Evolutionary conservation across 352 stramenopile species (phyloP).

Genomic region (Phytophthora pseudosyringae): DNA sequence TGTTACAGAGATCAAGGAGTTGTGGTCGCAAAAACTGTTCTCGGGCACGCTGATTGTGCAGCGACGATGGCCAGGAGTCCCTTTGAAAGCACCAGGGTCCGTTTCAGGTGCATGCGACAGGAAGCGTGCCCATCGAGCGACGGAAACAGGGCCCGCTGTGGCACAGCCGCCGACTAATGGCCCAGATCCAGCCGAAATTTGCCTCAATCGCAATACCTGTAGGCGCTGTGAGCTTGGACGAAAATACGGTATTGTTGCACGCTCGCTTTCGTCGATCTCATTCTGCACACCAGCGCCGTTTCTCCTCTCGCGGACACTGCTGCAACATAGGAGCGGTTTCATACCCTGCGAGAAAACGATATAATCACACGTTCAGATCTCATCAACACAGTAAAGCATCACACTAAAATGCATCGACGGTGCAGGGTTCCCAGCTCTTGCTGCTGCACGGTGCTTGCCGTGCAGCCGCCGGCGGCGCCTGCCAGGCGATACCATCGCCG

Average conservation of each 20-base stretch:
- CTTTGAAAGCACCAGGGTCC: slow-evolving; percentile 8
- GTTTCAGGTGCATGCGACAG: slow-evolving; percentile 10
- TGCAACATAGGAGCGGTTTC: no score
- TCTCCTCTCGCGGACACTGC: no score
- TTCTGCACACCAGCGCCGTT: no score
- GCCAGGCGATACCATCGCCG: no score
- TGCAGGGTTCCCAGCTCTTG: no score
- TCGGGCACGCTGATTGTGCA: slow-evolving; percentile 1
- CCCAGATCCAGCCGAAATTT: neutral
- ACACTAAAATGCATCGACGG: no score
- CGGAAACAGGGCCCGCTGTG: slow-evolving; percentile 9
- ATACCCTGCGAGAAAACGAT: no score
- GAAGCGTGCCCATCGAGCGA: neutral
- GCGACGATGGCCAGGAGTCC: slow-evolving; percentile 7
- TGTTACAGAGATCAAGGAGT: slow-evolving; percentile 22
- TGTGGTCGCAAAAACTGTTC: slow-evolving; percentile 15
- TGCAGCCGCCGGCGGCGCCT: no score
- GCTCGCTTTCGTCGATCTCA: no score
- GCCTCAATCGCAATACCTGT: slow-evolving; percentile 9
- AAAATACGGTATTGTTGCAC: neutral
- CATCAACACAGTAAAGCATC: no score
- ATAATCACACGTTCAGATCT: no score
- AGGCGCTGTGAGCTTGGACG: slow-evolving; percentile 8
- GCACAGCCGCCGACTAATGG: slow-evolving; percentile 6
- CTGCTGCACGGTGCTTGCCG: no score